These are phyloP conservation scores for Colletotrichum sojae DNA, from an alignment of 2,329 filamentous ascomycete species.

Conservation along the genomic window DNA sequence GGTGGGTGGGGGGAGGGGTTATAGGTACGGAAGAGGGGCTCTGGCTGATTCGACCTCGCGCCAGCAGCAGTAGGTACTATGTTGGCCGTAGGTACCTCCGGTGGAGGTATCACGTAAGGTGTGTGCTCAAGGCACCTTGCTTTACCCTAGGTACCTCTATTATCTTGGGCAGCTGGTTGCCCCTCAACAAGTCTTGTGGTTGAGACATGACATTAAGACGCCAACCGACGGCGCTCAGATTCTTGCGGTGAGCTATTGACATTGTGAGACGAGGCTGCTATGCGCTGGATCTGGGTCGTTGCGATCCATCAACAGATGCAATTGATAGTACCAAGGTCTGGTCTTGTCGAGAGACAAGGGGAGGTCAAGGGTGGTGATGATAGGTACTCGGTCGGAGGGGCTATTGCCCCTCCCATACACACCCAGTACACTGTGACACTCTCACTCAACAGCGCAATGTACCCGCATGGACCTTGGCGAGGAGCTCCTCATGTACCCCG, in stretches of 20 bases:
- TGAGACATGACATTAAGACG: conserved; percentile 10
- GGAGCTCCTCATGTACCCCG: conserved; percentile 24
- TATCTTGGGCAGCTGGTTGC: background rate
- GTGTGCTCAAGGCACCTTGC: background rate
- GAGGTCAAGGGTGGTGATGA: background rate
- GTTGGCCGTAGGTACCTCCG: background rate
- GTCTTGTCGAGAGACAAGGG: too few relatives aligned
- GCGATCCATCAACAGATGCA: too few relatives aligned
- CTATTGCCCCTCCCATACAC: background rate
- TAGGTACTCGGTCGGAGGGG: background rate
- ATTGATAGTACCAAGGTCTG: too few relatives aligned
- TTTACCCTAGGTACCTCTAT: background rate
- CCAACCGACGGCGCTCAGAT: too few relatives aligned
- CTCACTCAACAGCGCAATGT: background rate
- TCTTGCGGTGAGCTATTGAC: background rate
- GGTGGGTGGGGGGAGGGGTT: conserved; percentile 37
- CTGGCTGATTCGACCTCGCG: conserved; percentile 15
- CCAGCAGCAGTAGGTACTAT: background rate
- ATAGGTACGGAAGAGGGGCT: conserved; percentile 22
- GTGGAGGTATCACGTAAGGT: background rate
- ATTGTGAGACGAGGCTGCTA: background rate
- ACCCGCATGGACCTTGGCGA: background rate
- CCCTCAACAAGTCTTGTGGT: conserved; percentile 25
- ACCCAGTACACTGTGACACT: background rate
- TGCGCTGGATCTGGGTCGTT: background rate